Evolutionary conservation across 1,139 yeast species (phyloP).

Genomic region (Candida anutae): DNA sequence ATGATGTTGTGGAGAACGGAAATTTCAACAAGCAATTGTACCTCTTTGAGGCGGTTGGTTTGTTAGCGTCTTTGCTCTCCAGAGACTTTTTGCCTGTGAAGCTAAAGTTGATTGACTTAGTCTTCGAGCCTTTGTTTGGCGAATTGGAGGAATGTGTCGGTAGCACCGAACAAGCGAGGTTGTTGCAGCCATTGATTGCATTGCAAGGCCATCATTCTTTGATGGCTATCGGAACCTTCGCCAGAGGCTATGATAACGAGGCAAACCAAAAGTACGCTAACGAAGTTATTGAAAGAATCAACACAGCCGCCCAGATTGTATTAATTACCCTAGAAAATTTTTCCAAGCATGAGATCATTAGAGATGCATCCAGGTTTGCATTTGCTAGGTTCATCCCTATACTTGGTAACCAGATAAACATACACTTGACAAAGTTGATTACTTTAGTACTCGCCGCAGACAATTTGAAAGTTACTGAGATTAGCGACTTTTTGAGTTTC

Average conservation of each 20-base stretch:
- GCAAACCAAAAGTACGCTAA: constrained; percentile 17
- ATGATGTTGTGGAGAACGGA: constrained; percentile 49
- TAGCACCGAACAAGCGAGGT: constrained; percentile 22
- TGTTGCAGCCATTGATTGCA: constrained; percentile 37
- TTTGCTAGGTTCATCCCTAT: constrained; percentile 82
- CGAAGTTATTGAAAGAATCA: constrained; percentile 45
- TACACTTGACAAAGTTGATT: constrained; percentile 65
- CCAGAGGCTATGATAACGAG: constrained; percentile 67
- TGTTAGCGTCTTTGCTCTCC: constrained; percentile 48
- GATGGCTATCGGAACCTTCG: constrained; percentile 84
- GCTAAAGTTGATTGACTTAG: constrained; percentile 46
- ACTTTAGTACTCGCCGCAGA: constrained; percentile 65
- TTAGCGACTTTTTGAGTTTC: constrained; percentile 76
- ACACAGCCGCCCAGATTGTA: constrained; percentile 74
- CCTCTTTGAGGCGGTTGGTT: constrained; percentile 74
- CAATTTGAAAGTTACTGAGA: constrained; percentile 54
- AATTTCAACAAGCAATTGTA: constrained; percentile 74
- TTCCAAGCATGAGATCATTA: constrained; percentile 55
- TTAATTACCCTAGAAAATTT: constrained; percentile 75
- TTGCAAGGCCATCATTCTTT: constrained; percentile 80
- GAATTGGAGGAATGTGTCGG: constrained; percentile 61
- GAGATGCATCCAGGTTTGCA: constrained; percentile 83
- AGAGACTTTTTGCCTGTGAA: constrained; percentile 23
- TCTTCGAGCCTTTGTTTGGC: constrained; percentile 72
- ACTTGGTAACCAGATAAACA: constrained; percentile 38